Base-by-base conservation (phyloP, 495 filamentous ascomycete species). In the Tirmania nivea region DNA sequence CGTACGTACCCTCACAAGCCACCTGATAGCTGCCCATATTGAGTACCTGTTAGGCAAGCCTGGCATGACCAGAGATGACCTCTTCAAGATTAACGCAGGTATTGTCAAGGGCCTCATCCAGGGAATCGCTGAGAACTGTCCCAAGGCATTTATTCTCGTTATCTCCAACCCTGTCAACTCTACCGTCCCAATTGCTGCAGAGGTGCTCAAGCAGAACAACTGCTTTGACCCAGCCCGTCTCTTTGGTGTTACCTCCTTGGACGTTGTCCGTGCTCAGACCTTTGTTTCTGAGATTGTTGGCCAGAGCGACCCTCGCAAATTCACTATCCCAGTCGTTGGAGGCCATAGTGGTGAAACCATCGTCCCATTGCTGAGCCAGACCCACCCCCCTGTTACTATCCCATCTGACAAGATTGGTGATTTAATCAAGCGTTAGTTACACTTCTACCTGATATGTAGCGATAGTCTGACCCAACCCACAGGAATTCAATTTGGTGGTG, bases 161-260 rank as follows among this genome's bases (percentile, higher is more conserved):
- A 97, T 97, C 70, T 96, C 90, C 57, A 97, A 97, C 76, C 90
- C 90, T 35, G 90, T 97, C 69, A 97, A 97, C 82, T 92, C 84
- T 20, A 97, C 92, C 36, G 92, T 97, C 55, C 90, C 92, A 51
- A 94, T 97, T 67, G 85, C 92, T 48, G 90, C 90, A 52, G 90
- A 97, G 73, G 78, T 93, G 52, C 79, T 97, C 67, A 96, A 94
- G 78, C 74, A 74, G 56, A 84, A 87, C 68, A 80, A 80, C 56
- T 86, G 93, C 60, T 96, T 95, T 73, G 79, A 97, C 72, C 72
- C 90, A 58, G 78, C 85, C 75, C 85, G 80, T 63, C 81, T 97
- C 50, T 96, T 97, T 64, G 90, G 90, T 76, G 90, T 97, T 59
- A 97, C 90, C 60, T 95, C 92, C 37, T 76, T 97, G 59, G 90